Percentiles rank a stretch among this genome's conserved stretches.
These are phyloP conservation scores for Neonectria faginata DNA, from an alignment of 2,329 filamentous ascomycete genomes.

Conservation along the genomic window DNA sequence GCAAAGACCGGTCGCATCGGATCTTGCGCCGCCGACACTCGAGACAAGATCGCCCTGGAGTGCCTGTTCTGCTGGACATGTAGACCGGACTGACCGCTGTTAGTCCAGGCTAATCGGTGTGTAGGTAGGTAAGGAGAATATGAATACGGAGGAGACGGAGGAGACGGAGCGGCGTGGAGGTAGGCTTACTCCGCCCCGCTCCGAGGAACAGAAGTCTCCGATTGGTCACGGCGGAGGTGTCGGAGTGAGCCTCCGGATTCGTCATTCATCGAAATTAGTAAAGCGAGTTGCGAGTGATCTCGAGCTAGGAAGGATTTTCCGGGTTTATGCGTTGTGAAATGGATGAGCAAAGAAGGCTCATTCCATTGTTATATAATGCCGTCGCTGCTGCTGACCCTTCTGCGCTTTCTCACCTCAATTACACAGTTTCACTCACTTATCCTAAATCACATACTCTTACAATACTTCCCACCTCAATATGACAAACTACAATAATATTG, in stretches of 20 bases:
- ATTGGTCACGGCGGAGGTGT: slow-evolving; percentile 31
- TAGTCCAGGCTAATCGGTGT: neutral
- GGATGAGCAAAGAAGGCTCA: too few species aligned
- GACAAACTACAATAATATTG: slow-evolving; percentile 17
- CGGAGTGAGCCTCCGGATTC: neutral
- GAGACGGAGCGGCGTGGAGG: neutral
- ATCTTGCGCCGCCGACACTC: slow-evolving; percentile 37
- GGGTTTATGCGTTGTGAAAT: neutral
- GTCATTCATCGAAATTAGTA: neutral
- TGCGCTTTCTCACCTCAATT: too few species aligned
- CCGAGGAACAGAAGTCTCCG: slow-evolving; percentile 1
- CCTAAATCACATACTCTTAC: too few species aligned
- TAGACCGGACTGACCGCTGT: neutral
- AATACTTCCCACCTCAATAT: neutral
- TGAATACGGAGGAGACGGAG: neutral
- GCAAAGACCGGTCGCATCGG: slow-evolving; percentile 30
- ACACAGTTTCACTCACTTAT: neutral
- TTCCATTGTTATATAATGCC: too few species aligned
- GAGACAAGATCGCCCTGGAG: slow-evolving; percentile 26
- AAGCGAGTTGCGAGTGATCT: neutral
- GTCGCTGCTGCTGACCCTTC: too few species aligned
- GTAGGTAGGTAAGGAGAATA: neutral
- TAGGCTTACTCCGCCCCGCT: neutral
- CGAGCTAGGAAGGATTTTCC: neutral
- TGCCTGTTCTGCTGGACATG: slow-evolving; percentile 26